Evolutionary conservation across 805 yeast genomes (phyloP), one percentile per base, ranked within the genome.

Genomic region (Yamadazyma tumulicola): DNA sequence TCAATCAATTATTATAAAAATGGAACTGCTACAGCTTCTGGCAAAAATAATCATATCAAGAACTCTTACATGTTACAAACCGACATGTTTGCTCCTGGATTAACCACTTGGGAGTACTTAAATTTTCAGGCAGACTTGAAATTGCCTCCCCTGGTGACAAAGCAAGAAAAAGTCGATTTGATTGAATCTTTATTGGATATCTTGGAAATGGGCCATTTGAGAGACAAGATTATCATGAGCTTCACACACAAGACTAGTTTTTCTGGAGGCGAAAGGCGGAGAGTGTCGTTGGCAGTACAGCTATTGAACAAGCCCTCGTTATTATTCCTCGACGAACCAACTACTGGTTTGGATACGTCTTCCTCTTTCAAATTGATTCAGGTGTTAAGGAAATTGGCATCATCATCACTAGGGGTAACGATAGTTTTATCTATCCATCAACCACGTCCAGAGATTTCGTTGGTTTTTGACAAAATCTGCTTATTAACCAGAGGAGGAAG

Each of bases 221-320:
- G 73, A 8, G 66, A 80, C 42, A 78, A 83, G 1, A 43, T 65
- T 3, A 80, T 85, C 1, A 71, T 70, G 35, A 72, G 72, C 38
- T 43, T 43, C 30, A 33, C 26, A 6, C 23, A 27, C 11, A 25
- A 29, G 9, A 62, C 69, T 9, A 86, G 84, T 17, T 59, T 86
- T 4, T 82, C 91, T 4, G 96, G 96, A 11, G 95, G 96, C 20
- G 95, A 86, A 51, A 81, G 79, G 49, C 57, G 95, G 48, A 59
- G 95, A 39, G 69, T 84, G 4, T 80, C 89, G 29, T 73, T 86
- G 23, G 95, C 86, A 0, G 74, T 85, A 12, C 95, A 86, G 53
- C 61, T 86, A 51, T 64, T 86, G 31, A 74, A 84, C 5, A 82
- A 79, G 43, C 95, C 95, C 0, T 76, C 88, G 0, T 62, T 86